Conservation (phyloP, 1,139 yeast species). For the Geotrichum candidum region DNA sequence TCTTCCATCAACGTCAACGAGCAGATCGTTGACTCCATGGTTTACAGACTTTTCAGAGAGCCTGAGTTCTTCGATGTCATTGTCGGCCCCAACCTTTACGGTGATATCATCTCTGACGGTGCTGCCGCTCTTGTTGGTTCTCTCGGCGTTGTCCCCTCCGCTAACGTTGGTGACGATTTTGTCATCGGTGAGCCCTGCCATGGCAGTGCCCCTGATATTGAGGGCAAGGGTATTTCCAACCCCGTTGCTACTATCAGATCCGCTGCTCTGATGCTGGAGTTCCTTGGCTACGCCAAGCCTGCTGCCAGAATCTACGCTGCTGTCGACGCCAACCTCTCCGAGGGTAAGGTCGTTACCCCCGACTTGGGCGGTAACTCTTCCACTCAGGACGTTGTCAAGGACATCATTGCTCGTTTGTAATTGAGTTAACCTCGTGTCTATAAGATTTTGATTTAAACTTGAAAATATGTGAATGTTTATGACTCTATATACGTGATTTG, state of each 20-base stretch:
- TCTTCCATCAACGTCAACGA: conserved; percentile 63
- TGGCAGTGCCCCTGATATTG: conserved; percentile 98
- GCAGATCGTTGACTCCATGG: conserved; percentile 99
- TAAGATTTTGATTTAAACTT: not conserved
- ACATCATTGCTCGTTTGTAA: conserved; percentile 56
- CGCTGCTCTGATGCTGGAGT: conserved; percentile 93
- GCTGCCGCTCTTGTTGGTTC: conserved; percentile 99
- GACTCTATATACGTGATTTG: not conserved
- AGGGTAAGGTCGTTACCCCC: conserved; percentile 78
- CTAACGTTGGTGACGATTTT: conserved; percentile 91
- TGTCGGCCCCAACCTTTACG: conserved; percentile 96
- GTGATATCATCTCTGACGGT: conserved; percentile 95
- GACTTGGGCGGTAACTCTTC: conserved; percentile 88
- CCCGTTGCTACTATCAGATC: conserved; percentile 98
- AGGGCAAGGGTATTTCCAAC: conserved; percentile 89
- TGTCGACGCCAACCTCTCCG: conserved; percentile 86
- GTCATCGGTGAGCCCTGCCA: conserved; percentile 99
- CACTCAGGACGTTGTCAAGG: conserved; percentile 81
- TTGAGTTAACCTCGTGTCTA: not conserved
- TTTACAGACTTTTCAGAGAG: conserved; percentile 95
- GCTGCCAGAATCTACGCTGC: conserved; percentile 92
- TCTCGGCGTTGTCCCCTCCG: conserved; percentile 95
- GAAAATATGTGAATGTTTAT: not conserved
- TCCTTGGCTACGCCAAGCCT: conserved; percentile 84
- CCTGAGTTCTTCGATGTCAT: conserved; percentile 96